Evolutionary conservation across 2,329 filamentous ascomycete species (phyloP).

Genomic region (Amesomyces nigricolor): DNA sequence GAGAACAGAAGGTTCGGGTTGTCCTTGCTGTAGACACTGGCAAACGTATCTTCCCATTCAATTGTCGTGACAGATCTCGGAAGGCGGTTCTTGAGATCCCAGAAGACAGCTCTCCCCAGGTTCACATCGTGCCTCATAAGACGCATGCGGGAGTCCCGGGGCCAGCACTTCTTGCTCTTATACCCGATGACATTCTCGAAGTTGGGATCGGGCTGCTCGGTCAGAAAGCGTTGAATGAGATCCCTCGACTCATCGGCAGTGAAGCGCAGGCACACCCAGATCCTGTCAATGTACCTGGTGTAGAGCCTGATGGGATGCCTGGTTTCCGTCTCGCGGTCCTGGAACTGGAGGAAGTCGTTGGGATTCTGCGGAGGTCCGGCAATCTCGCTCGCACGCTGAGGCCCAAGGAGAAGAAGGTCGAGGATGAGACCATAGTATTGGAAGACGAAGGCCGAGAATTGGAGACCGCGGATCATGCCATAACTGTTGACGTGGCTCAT

Average conservation of each 20-base stretch:
- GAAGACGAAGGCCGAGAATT: conserved; percentile 98
- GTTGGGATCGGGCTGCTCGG: conserved; percentile 96
- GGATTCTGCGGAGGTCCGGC: conserved; percentile 88
- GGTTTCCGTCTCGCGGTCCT: conserved; percentile 84
- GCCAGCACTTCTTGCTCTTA: conserved; percentile 99
- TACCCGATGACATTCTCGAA: conserved; percentile 99
- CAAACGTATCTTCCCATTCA: conserved; percentile 98
- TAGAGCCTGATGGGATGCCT: conserved; percentile 96
- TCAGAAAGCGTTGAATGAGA: conserved; percentile 93
- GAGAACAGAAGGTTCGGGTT: conserved; percentile 96
- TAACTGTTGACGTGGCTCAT: conserved; percentile 99
- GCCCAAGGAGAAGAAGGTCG: conserved; percentile 82
- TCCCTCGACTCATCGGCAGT: conserved; percentile 90
- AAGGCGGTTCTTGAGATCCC: conserved; percentile 95
- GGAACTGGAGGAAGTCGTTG: conserved; percentile 97
- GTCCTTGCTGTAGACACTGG: conserved; percentile 95
- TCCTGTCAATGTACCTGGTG: conserved; percentile 94
- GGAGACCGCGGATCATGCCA: conserved; percentile 93
- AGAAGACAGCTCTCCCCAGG: conserved; percentile 93
- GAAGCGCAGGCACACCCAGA: conserved; percentile 97
- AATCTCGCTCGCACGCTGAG: conserved; percentile 96
- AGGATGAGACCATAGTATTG: conserved; percentile 97
- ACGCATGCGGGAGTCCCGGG: conserved; percentile 93
- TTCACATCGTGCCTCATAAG: conserved; percentile 99
- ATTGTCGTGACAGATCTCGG: conserved; percentile 94